Base-by-base conservation (phyloP, 2,329 filamentous ascomycete species). In the Cordyceps fumosorosea region DNA sequence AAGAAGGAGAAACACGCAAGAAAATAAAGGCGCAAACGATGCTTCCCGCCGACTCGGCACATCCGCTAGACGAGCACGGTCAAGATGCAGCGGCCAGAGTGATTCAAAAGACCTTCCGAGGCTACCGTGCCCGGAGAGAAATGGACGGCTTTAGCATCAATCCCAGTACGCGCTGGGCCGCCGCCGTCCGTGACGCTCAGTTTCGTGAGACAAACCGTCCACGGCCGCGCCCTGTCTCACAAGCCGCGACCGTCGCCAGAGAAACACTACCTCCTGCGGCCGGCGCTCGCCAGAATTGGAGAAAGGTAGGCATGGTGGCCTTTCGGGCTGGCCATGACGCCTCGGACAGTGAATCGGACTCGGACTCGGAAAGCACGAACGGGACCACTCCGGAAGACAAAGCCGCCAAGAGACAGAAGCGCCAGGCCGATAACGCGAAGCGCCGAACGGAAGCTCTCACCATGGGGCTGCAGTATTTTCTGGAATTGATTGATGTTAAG, bases 391-490 rank as follows among this genome's bases (percentile, higher is more conserved):
- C 73, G 8, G 72, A 79, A 65, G 70, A 79, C 63, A 74, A 71
- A 60, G 74, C 76, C 8, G 72, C 72, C 14, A 70, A 69, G 12
- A 75, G 71, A 54, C 75, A 75, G 60, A 72, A 74, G 53, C 77
- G 78, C 61, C 71, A 78, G 10, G 77, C 84, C 66, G 76, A 81
- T 62, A 84, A 83, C 70, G 76, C 76, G 0, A 79, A 83, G 67
- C 80, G 87, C 42, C 84, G 85, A 64, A 84, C 86, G 67, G 84
- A 84, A 5, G 87, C 90, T 1, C 90, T 88, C 72, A 88, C 85
- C 72, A 93, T 96, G 89, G 90, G 91, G 20, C 73, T 96, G 42
- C 88, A 90, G 69, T 96, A 96, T 71, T 96, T 95, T 65, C 78
- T 86, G 14, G 84, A 96, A 69, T 93, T 96, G 89, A 87, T 93